Evolutionary conservation across 768 basidiomycete species (phyloP).

Genomic region (Inosperma sp.): DNA sequence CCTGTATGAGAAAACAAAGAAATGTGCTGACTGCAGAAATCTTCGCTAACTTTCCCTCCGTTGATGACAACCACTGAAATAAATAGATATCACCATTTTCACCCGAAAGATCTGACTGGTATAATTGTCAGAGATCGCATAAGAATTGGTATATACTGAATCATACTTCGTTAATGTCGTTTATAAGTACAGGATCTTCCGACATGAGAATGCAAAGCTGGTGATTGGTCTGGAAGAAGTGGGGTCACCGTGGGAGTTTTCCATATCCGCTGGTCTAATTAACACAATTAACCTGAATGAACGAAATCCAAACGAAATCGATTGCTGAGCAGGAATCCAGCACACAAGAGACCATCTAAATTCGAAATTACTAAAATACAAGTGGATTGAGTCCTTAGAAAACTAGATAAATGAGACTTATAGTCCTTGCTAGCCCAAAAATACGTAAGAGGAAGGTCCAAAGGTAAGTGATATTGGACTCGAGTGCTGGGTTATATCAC

Average conservation of each 20-base stretch:
- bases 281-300: no score
- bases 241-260: no score
- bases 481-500: no score
- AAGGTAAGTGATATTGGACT: no score
- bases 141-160: not conserved
- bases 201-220: not conserved
- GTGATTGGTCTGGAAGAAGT: not conserved
- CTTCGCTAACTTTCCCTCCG: slow-evolving; percentile 53
- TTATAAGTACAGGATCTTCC: slow-evolving; percentile 1
- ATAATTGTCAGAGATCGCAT: not conserved
- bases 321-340: no score
- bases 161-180: slow-evolving; percentile 3
- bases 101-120: slow-evolving; percentile 59
- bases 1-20: not conserved
- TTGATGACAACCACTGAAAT: slow-evolving; percentile 75
- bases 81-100: slow-evolving; percentile 81
- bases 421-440: no score
- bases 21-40: slow-evolving; percentile 46
- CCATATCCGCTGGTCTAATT: no score
- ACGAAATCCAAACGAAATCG: no score
- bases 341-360: not conserved
- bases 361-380: not conserved
- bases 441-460: no score
- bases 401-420: no score
- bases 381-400: no score